Conservation (phyloP, 768 basidiomycete species). For the Guyanaporus albipodus region DNA sequence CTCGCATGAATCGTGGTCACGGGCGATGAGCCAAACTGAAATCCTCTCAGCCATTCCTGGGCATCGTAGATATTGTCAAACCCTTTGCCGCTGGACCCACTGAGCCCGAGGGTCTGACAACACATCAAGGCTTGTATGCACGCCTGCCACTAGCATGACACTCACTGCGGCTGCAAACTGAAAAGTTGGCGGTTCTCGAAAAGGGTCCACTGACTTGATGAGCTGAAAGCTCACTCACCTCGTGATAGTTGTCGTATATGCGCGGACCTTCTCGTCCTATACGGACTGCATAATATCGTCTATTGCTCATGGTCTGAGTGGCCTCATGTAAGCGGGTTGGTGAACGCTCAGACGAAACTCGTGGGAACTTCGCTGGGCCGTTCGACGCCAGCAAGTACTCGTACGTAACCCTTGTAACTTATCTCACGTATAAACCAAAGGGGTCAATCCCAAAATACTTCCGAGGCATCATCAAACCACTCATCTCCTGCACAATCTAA, state of each 20-base stretch:
- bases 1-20: conserved; percentile 14
- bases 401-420: not conserved
- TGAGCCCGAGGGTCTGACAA: conserved; percentile 27
- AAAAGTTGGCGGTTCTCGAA: not conserved
- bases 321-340: not conserved
- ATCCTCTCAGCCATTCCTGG: conserved; percentile 20
- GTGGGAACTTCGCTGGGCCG: too few relatives aligned
- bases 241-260: conserved; percentile 27
- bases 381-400: too few relatives aligned
- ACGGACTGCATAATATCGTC: conserved; percentile 34
- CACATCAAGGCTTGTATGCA: not conserved
- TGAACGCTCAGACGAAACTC: not conserved
- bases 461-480: conserved; percentile 32
- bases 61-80: conserved; percentile 30
- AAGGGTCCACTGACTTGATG: not conserved
- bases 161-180: conserved; percentile 27
- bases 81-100: conserved; percentile 31
- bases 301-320: conserved; percentile 9
- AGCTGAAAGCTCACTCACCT: conserved; percentile 20
- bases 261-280: conserved; percentile 32
- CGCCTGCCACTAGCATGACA: not conserved
- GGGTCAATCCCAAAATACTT: conserved; percentile 30
- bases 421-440: too few relatives aligned
- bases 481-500: conserved; percentile 16
- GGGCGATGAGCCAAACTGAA: conserved; percentile 9